Evolutionary conservation across 2,329 filamentous ascomycete species (phyloP), one percentile per base, ranked within the genome.

Genomic region (Trichoderma afroharzianum): DNA sequence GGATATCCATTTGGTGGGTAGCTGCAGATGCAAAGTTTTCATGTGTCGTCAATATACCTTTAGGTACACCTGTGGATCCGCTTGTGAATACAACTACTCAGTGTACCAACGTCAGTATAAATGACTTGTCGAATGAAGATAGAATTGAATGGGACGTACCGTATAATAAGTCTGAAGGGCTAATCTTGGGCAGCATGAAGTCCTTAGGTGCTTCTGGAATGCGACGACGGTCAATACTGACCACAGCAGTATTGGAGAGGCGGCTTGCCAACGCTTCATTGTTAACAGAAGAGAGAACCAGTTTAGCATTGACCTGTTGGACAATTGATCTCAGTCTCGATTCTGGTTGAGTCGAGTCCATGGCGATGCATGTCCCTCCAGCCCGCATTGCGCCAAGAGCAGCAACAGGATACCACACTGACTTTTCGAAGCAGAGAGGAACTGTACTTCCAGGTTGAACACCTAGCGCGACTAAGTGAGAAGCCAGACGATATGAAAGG

Each of bases 11-110:
- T 26, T 62, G 70, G 66, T 77, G 76, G n/a, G 39, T 68, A 15
- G 21, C 55, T 26, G 63, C 47, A 2, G 67, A 68, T 9, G 63
- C 59, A 33, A 67, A 62, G 26, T 67, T 59, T 26, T 32, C 15
- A 32, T 72, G 71, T 11, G 74, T 73, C 15, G 79, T 73, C 28
- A 85, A 79, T n/a, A 86, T 83, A 43, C 85, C 85, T 77, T 87
- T 87, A 3, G 85, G 85, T 39, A 79, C 78, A 4, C 85, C 85
- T 0, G 85, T 87, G 24, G 82, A 85, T 18, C 85, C 85, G 18
- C 85, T 87, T n/a, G 86, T 87, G 74, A 87, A 87, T 75, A 86
- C 84, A 73, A 86, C 83, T 57, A 32, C 36, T 39, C 21, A 9
- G 18, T 30, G 3, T 58, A 36, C 1, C 28, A 61, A 69, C 14